phyloP scores from a whole-genome alignment of 768 basidiomycete genomes.

The Rhizopogon vinicolor region DNA sequence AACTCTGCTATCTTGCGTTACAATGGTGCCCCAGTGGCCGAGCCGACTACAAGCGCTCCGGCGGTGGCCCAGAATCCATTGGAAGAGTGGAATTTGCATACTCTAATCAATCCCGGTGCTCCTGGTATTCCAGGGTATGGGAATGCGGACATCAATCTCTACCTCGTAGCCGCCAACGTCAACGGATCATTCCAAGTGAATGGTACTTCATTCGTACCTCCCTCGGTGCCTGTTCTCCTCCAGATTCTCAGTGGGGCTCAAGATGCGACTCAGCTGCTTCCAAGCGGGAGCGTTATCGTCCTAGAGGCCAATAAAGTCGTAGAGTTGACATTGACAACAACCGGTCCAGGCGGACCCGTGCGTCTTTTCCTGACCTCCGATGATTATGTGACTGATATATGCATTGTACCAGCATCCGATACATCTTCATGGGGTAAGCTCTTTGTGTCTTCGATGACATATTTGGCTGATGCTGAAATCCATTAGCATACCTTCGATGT shows the following conservation, averaged over 20 bases:
- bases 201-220: constrained; percentile 3
- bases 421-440: constrained; percentile 16
- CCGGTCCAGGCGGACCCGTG: neutral
- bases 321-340: constrained; percentile 15
- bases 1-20: constrained; percentile 15
- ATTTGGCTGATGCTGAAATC: too few species aligned
- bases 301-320: constrained; percentile 13
- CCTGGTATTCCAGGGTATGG: too few species aligned
- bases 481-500: too few species aligned
- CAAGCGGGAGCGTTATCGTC: constrained; percentile 10
- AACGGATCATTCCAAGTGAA: constrained; percentile 6
- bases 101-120: constrained; percentile 13
- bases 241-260: constrained; percentile 13
- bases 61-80: constrained; percentile 8
- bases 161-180: neutral
- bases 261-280: constrained; percentile 9
- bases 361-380: neutral
- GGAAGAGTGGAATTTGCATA: constrained; percentile 11
- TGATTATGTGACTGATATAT: neutral
- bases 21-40: constrained; percentile 15
- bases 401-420: constrained; percentile 12
- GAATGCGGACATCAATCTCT: too few species aligned
- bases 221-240: neutral
- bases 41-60: constrained; percentile 19
- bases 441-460: too few species aligned